Evolutionary conservation across 2,329 filamentous ascomycete species (phyloP).

Genomic region (Nothopassalora personata): DNA sequence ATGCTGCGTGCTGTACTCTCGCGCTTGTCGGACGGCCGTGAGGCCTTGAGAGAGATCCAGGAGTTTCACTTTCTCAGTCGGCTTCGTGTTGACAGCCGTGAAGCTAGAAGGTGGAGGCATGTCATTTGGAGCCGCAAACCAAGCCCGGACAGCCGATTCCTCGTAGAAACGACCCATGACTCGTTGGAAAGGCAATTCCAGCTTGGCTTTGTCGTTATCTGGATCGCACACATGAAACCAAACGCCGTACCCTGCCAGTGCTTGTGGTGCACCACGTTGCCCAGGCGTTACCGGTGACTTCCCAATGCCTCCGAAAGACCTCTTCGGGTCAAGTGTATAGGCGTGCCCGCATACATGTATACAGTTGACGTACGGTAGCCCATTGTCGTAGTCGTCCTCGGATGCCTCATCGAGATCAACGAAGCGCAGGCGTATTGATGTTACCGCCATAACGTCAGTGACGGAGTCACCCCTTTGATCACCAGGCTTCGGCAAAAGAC

Average conservation of each 20-base stretch:
- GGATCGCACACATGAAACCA: constrained; percentile 50
- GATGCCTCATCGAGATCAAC: constrained; percentile 45
- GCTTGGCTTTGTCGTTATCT: constrained; percentile 34
- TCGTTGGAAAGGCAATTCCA: constrained; percentile 46
- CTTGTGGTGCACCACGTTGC: constrained; percentile 14
- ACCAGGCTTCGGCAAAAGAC: constrained; percentile 35
- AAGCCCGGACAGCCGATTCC: constrained; percentile 43
- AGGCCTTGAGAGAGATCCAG: constrained; percentile 36
- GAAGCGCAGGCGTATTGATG: constrained; percentile 49
- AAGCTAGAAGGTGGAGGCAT: constrained; percentile 8
- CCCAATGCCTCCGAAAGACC: constrained; percentile 30
- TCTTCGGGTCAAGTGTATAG: constrained; percentile 39
- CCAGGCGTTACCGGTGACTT: constrained; percentile 19
- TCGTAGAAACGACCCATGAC: constrained; percentile 53
- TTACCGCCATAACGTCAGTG: constrained; percentile 51
- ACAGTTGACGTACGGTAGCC: constrained; percentile 39
- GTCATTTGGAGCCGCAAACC: constrained; percentile 36
- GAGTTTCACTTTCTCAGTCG: constrained; percentile 3
- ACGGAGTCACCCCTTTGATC: constrained; percentile 27
- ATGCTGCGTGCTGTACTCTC: constrained; percentile 41
- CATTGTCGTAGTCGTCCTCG: constrained; percentile 42
- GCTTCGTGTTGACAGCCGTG: constrained; percentile 16
- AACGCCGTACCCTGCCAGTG: constrained; percentile 38
- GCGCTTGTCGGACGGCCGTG: constrained; percentile 41
- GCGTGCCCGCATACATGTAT: constrained; percentile 48